Evolutionary conservation across 192 early-diverging fungal species (phyloP), one percentile per base, ranked within the genome.

Genomic region (Cladochytrium replicatum): DNA sequence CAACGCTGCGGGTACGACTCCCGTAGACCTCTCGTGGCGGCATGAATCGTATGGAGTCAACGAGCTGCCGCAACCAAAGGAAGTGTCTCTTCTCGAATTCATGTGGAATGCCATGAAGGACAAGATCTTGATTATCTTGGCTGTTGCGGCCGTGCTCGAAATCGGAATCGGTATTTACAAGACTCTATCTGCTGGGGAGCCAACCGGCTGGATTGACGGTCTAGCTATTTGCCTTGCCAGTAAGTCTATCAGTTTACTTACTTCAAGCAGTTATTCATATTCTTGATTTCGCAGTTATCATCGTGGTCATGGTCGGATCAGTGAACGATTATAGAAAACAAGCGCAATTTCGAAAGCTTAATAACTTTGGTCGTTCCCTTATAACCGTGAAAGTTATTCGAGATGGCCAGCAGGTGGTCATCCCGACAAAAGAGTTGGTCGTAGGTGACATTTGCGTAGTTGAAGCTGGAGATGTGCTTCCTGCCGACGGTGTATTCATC

Each of bases 291-390:
- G 83, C 85, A 3, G 87, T 90, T 26, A 54, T 80, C 13, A 77
- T 85, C 2, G 87, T 89, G n/a, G 80, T 86, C 41, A 73, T 88
- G 29, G 87, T 82, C 40, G 83, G 83, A 49, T 81, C 85, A 29
- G 78, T 85, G 52, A 89, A 89, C 55, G 55, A 63, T 28, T 21
- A 8, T 6, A 11, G 40, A 43, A 60, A 56, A 29, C 19, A 56
- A 56, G 15, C 4, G 21, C 50, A 52, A 25, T 52, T 52, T 21
- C 9, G 50, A 25, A 50, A 52, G 30, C 52, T 52, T 13, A 56
- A 44, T 15, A 24, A 56, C 47, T 2, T 41, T 60, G 17, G 25
- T 13, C 43, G n/a, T 37, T 13, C 13, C 17, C 17, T 44, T 13
- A 13, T 44, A 21, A 38, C 21, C 28, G 30, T 43, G 19, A 56